These are phyloP conservation scores for Chrysoporthe cubensis DNA, from an alignment of 2,329 filamentous ascomycete species.

Conservation along the genomic window DNA sequence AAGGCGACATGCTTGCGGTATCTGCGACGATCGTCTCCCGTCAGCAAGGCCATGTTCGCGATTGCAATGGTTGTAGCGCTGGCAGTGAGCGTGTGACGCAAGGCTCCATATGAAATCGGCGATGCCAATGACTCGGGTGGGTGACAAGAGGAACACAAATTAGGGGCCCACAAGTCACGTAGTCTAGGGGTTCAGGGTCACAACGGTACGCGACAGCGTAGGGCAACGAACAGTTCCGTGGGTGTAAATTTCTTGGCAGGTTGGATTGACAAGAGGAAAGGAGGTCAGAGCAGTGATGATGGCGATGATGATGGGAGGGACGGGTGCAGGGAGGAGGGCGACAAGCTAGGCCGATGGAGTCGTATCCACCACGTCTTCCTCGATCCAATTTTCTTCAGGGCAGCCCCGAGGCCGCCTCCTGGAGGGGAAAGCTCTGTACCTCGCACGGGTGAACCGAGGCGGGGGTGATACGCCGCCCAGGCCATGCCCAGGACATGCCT, in stretches of 20 bases:
- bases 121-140: background rate
- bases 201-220: background rate
- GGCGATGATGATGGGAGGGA: background rate
- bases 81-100: conserved; percentile 8
- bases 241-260: background rate
- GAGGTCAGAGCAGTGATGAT: background rate
- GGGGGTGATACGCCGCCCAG: background rate
- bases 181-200: background rate
- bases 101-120: background rate
- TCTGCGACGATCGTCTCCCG: conserved; percentile 47
- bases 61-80: background rate
- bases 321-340: background rate
- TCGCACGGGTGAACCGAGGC: background rate
- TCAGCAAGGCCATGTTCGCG: conserved; percentile 49
- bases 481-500: background rate
- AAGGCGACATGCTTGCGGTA: conserved; percentile 65
- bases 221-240: background rate
- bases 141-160: background rate
- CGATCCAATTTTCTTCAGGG: conserved; percentile 7
- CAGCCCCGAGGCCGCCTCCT: background rate
- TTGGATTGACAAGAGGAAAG: background rate
- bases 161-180: background rate
- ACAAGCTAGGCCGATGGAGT: conserved; percentile 3
- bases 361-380: conserved; percentile 8
- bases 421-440: background rate